phyloP scores from a whole-genome alignment of 306 rosid genomes.

The Begonia peltatifolia region DNA sequence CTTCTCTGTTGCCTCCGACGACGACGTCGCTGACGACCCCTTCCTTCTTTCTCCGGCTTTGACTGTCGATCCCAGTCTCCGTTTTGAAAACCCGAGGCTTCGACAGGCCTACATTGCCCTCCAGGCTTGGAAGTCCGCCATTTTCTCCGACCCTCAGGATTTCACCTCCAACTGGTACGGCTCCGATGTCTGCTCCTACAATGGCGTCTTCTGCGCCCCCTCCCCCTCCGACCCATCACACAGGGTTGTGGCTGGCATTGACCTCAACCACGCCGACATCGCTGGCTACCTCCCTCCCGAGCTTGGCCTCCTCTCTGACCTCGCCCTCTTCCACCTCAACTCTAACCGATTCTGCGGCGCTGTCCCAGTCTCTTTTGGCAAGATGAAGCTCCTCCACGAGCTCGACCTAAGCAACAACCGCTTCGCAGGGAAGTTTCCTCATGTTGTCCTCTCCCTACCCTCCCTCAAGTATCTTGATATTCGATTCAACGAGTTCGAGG shows the following conservation, averaged over 20 bases:
- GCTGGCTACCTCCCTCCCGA: constrained; percentile 7
- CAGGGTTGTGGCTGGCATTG: constrained; percentile 10
- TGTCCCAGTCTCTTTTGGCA: not conserved
- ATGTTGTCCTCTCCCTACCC: not conserved
- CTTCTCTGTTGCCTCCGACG: too few species aligned
- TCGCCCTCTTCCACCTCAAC: constrained; percentile 8
- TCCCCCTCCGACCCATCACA: not conserved
- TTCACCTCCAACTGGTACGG: constrained; percentile 5
- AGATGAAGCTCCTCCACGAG: constrained; percentile 5
- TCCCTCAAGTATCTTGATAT: not conserved
- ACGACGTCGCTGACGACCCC: too few species aligned
- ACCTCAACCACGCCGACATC: constrained; percentile 9
- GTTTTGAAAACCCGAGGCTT: constrained; percentile 1
- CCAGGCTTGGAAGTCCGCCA: constrained; percentile 3
- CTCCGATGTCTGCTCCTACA: constrained; percentile 4
- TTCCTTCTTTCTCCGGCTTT: too few species aligned
- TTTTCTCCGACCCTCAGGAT: not conserved
- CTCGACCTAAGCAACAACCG: constrained; percentile 9
- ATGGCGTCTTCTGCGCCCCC: constrained; percentile 1
- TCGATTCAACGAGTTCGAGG: constrained; percentile 8
- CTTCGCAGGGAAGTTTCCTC: constrained; percentile 5
- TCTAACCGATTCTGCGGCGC: constrained; percentile 7
- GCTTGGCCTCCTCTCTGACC: not conserved
- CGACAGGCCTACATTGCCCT: constrained; percentile 1
- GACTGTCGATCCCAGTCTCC: too few species aligned